Percentiles rank a stretch among this genome's conserved stretches.
Evolutionary conservation across 108 stramenopile genomes (phyloP).

Genomic region (Discostella pseudostelligera): DNA sequence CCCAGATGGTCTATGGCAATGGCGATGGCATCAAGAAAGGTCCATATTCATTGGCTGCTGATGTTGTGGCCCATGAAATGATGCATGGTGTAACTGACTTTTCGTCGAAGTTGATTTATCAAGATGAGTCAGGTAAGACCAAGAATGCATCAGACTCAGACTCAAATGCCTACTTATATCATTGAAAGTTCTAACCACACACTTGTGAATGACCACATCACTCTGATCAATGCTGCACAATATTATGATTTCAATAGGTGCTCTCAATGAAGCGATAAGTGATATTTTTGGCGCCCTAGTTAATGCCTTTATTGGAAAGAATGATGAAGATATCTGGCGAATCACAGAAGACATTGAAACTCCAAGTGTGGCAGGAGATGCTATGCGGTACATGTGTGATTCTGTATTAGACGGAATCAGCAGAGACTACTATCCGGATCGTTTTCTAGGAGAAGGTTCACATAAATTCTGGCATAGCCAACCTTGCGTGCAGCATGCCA

Average conservation of each 20-base stretch:
- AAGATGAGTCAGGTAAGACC: neutral
- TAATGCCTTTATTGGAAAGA: neutral
- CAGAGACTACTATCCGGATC: slow-evolving; percentile 18
- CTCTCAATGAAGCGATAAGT: slow-evolving; percentile 7
- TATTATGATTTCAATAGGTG: too few species aligned
- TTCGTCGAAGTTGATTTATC: neutral
- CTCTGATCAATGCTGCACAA: too few species aligned
- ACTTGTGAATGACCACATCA: neutral
- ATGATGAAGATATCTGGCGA: slow-evolving; percentile 5
- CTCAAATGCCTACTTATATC: neutral
- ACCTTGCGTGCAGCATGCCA: too few species aligned
- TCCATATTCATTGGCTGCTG: neutral
- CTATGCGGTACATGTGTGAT: slow-evolving; percentile 5
- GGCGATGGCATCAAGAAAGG: neutral
- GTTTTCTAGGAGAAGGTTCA: slow-evolving; percentile 15
- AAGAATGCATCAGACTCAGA: neutral
- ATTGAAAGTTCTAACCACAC: neutral
- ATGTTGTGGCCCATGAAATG: slow-evolving; percentile 8
- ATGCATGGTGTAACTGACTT: slow-evolving; percentile 2
- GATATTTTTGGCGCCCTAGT: slow-evolving; percentile 5
- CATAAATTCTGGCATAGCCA: slow-evolving; percentile 24
- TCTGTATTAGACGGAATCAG: neutral
- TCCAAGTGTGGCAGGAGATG: neutral
- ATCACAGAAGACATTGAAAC: neutral
- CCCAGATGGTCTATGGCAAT: slow-evolving; percentile 7